Percentiles rank a stretch among this genome's conserved stretches.
phyloP scores from a whole-genome alignment of 352 stramenopile species.

The Aphanomyces euteiches region DNA sequence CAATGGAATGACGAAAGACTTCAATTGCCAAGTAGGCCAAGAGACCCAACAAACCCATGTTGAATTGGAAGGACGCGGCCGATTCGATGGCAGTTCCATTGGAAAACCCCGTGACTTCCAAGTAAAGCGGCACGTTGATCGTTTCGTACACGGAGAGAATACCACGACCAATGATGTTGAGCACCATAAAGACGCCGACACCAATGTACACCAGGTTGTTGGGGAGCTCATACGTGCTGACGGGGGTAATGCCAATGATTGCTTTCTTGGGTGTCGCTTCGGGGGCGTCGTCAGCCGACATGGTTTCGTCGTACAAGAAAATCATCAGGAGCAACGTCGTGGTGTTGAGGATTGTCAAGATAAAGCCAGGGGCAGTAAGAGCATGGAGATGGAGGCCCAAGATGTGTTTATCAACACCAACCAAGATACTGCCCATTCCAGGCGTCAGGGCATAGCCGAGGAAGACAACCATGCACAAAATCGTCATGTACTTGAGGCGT shows the following conservation, averaged over 20 bases:
- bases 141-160: constrained; percentile 80
- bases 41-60: constrained; percentile 64
- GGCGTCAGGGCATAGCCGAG: constrained; percentile 67
- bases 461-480: constrained; percentile 64
- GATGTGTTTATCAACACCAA: constrained; percentile 40
- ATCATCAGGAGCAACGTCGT: constrained; percentile 47
- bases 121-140: constrained; percentile 72
- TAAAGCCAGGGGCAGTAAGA: constrained; percentile 52
- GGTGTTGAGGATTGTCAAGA: constrained; percentile 54
- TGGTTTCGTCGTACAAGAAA: constrained; percentile 46
- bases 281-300: constrained; percentile 46
- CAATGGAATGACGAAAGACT: constrained; percentile 51
- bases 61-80: constrained; percentile 80
- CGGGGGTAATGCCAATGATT: no score
- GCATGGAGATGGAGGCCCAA: constrained; percentile 50
- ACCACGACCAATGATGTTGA: constrained; percentile 71
- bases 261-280: no score
- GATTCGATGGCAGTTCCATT: constrained; percentile 43
- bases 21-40: constrained; percentile 78
- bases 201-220: constrained; percentile 64
- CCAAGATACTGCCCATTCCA: constrained; percentile 51
- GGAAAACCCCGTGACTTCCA: constrained; percentile 38
- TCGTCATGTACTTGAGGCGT: constrained; percentile 56
- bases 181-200: constrained; percentile 67
- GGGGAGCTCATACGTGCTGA: neutral